Evolutionary conservation across 352 stramenopile genomes (phyloP), one percentile per base, ranked within the genome.

Genomic region (Pilasporangium apinafurcum): DNA sequence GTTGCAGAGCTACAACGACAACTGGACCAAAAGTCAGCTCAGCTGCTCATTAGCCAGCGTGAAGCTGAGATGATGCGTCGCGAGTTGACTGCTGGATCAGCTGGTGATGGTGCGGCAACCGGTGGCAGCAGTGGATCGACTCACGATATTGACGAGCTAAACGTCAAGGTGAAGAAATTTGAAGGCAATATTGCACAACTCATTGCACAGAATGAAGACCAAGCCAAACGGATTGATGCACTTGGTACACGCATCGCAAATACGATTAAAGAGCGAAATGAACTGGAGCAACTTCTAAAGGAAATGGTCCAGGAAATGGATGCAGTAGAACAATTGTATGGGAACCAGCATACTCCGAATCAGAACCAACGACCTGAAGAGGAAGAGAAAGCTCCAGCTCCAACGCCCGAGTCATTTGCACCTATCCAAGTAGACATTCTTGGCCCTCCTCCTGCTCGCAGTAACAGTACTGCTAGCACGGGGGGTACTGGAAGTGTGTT

Each of bases 301-400:
- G 45, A 89, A 39, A 76, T 86, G 53, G 48, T 85, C 9, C 39
- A 44, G 10, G 76, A 89, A 42, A 80, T 86, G 52, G 68, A 81
- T 35, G 33, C 26, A 9, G 31, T 65, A 20, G 42, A 37, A 17
- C 27, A 40, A 14, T 38, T 54, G 3, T 29, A 52, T 16, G 38
- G 31, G 6, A 29, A 18, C 7, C 12, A 24, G 16, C 49, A 59
- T 18, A 42, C 44, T n/a, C 33, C 10, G 42, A 40, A 25, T 29
- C 32, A n/a, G 44, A 38, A 31, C 45, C 18, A 38, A 34, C 0
- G 55, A 66, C 29, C 14, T 20, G 32, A 50, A 4, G 16, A 48
- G 22, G 61, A 76, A 32, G 50, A 69, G 12, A 58, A 66, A 28
- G 31, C 48, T 10, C 16, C 28, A 2, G 26, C 42, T 25, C 35